These are phyloP conservation scores for Epichloe coenophiala DNA, from an alignment of 2,329 filamentous ascomycete genomes.

Conservation along the genomic window DNA sequence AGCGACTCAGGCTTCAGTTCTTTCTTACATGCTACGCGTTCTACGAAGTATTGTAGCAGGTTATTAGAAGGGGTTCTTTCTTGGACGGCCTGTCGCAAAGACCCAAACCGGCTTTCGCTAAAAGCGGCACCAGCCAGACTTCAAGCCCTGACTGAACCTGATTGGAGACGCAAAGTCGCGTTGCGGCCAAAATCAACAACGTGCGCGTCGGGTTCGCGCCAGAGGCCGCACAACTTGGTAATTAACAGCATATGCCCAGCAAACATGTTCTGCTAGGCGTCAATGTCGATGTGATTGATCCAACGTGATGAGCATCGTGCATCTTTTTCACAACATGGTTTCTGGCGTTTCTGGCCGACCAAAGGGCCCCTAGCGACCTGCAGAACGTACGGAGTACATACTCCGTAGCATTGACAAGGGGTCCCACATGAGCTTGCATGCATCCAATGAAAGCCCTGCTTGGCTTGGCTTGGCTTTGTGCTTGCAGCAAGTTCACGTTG, in stretches of 20 bases:
- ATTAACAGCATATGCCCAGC: neutral
- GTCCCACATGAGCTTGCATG: neutral
- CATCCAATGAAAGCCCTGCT: neutral
- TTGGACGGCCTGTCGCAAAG: neutral
- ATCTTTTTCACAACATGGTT: too few relatives aligned
- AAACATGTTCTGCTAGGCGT: neutral
- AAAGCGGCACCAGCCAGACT: neutral
- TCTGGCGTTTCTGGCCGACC: neutral
- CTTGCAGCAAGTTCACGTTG: too few relatives aligned
- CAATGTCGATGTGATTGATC: neutral
- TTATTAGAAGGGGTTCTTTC: too few relatives aligned
- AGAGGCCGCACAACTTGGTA: neutral
- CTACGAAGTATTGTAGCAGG: too few relatives aligned
- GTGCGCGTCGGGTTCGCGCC: constrained; percentile 1
- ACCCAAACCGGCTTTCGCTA: neutral
- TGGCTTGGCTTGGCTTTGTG: neutral
- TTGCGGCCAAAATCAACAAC: neutral
- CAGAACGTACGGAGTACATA: neutral
- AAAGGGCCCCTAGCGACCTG: neutral
- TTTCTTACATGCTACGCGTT: too few relatives aligned
- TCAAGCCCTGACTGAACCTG: neutral
- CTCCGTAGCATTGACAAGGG: neutral
- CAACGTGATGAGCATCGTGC: too few relatives aligned
- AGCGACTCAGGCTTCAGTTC: too few relatives aligned
- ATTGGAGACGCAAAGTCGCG: neutral